These are phyloP conservation scores for Claviceps humidiphila DNA, from an alignment of 2,329 filamentous ascomycete species.

Conservation along the genomic window DNA sequence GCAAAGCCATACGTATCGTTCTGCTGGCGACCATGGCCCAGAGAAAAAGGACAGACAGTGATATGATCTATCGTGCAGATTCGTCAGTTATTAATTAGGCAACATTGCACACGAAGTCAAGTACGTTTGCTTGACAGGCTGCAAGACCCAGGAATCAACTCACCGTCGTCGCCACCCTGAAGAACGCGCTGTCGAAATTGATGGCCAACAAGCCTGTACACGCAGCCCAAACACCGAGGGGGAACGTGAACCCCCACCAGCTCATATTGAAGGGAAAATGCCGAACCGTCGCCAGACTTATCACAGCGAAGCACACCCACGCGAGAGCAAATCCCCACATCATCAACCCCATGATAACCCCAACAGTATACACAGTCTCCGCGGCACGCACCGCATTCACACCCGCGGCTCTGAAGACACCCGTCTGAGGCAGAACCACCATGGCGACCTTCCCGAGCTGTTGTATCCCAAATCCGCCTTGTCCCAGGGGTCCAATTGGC, in stretches of 20 bases:
- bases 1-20: constrained; percentile 24
- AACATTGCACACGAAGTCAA: not conserved
- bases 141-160: constrained; percentile 1
- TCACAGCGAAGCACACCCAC: constrained; percentile 29
- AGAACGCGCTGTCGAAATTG: constrained; percentile 30
- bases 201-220: constrained; percentile 26
- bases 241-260: constrained; percentile 36
- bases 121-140: not conserved
- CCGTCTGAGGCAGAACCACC: constrained; percentile 23
- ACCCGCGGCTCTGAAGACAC: constrained; percentile 31
- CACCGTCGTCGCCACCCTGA: constrained; percentile 26
- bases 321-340: constrained; percentile 33
- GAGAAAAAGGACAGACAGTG: constrained; percentile 25
- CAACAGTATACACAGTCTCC: constrained; percentile 42
- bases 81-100: not conserved
- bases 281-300: constrained; percentile 26
- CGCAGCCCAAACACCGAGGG: constrained; percentile 30
- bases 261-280: constrained; percentile 32
- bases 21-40: constrained; percentile 28
- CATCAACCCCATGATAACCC: constrained; percentile 30
- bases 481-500: constrained; percentile 52
- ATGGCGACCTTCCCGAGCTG: constrained; percentile 36
- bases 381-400: constrained; percentile 16
- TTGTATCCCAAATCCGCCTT: constrained; percentile 48
- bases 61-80: constrained; percentile 21